Conservation (phyloP, 495 filamentous ascomycete species). For the Schizothecium vesticola region DNA sequence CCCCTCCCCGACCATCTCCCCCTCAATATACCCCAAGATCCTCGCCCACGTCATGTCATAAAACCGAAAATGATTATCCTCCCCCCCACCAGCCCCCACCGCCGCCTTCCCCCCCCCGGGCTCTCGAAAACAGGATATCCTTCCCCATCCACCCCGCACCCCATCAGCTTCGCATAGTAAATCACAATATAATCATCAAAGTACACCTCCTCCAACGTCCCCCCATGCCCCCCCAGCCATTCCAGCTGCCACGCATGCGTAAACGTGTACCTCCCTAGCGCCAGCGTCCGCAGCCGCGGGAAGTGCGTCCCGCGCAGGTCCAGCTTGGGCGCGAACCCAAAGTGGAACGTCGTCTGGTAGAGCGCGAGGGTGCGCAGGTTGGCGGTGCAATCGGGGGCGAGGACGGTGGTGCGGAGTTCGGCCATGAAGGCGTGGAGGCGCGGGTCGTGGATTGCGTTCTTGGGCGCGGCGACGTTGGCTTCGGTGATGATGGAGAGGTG, state of each 20-base stretch:
- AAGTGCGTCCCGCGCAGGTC: neutral
- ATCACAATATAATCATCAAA: neutral
- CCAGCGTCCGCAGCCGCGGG: neutral
- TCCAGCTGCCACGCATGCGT: neutral
- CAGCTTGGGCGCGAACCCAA: neutral
- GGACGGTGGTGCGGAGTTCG: neutral
- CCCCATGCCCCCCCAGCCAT: neutral
- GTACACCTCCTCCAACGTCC: neutral
- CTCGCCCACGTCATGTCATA: neutral
- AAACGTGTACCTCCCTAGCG: conserved; percentile 1
- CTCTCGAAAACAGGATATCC: neutral
- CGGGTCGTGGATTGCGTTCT: neutral
- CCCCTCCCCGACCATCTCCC: neutral
- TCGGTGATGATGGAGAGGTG: neutral
- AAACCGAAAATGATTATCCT: neutral
- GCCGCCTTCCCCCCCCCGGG: neutral
- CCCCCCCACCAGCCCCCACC: too few species aligned
- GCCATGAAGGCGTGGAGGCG: neutral
- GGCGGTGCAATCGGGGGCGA: neutral
- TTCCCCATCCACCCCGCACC: neutral
- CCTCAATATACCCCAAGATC: neutral
- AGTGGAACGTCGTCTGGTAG: neutral
- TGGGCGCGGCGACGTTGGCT: neutral
- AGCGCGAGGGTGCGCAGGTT: neutral
- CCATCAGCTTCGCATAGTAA: neutral